Evolutionary conservation across 1,284 basidiomycete genomes (phyloP).

Genomic region (Fomitopsis pinicola): DNA sequence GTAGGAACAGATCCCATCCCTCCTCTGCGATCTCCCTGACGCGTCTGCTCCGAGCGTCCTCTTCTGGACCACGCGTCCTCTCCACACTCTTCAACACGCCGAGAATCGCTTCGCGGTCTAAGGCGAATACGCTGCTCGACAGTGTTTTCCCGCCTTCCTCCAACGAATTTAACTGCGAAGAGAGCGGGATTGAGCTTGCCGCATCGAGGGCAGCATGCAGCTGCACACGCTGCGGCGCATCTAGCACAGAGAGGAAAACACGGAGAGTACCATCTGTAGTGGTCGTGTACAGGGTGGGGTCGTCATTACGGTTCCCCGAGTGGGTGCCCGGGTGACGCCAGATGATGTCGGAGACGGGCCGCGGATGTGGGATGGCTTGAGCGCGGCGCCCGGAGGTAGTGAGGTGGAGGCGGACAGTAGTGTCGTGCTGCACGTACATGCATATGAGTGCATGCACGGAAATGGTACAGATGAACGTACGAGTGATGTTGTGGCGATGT

Average conservation of each 20-base stretch:
- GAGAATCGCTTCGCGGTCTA: conserved; percentile 53
- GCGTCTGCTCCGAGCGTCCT: conserved; percentile 43
- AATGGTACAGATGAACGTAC: conserved; percentile 32
- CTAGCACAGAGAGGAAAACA: conserved; percentile 84
- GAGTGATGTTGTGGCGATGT: conserved; percentile 60
- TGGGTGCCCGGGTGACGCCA: conserved; percentile 46
- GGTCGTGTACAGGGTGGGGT: conserved; percentile 72
- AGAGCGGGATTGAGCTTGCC: conserved; percentile 47
- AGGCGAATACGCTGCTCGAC: conserved; percentile 56
- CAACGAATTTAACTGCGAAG: conserved; percentile 8
- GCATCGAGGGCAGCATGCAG: conserved; percentile 75
- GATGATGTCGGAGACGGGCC: conserved; percentile 54
- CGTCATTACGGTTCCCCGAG: conserved; percentile 63
- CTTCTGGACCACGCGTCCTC: conserved; percentile 25
- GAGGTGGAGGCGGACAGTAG: conserved; percentile 58
- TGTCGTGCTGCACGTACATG: conserved; percentile 42
- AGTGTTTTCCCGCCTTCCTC: conserved; percentile 20
- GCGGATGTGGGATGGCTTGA: conserved; percentile 64
- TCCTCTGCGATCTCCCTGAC: conserved; percentile 61
- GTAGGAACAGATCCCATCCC: conserved; percentile 76
- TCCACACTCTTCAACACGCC: conserved; percentile 29
- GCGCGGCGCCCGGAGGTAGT: conserved; percentile 68
- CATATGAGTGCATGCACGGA: neutral
- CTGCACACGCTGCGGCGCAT: conserved; percentile 81
- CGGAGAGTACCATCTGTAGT: conserved; percentile 75